Conservation (phyloP, 169 alveolate species). For the Plasmodium inui region DNA sequence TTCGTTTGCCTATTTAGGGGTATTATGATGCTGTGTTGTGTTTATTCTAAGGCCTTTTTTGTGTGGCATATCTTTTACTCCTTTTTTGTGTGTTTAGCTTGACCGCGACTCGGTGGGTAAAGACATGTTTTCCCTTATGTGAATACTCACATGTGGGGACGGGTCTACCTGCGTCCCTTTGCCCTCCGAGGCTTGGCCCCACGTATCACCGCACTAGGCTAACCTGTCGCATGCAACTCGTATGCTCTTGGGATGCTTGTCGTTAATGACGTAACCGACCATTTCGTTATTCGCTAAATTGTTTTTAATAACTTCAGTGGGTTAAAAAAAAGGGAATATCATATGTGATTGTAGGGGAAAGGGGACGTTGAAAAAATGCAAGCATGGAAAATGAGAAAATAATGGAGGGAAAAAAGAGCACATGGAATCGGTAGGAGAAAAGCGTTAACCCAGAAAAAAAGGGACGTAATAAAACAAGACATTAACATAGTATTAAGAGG, state of each 20-base stretch:
- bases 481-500: neutral
- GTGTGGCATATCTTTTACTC: neutral
- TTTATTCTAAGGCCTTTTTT: neutral
- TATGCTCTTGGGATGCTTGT: constrained; percentile 92
- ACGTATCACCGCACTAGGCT: neutral
- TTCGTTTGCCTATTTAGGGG: neutral
- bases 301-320: constrained; percentile 85
- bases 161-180: neutral
- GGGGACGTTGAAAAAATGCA: neutral
- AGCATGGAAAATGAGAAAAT: neutral
- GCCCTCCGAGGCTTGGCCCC: neutral
- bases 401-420: neutral
- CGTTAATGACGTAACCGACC: constrained; percentile 92
- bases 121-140: neutral
- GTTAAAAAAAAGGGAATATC: neutral
- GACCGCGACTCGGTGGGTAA: neutral
- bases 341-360: neutral
- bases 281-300: constrained; percentile 90
- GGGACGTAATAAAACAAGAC: neutral
- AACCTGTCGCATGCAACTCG: constrained; percentile 93
- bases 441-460: neutral
- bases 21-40: neutral
- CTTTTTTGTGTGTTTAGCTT: neutral
- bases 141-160: neutral
- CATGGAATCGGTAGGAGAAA: neutral